A percentile compares a stretch with the other conserved stretches of the same genome.
Evolutionary conservation across 306 rosid species (phyloP).

Genomic region (Pachyrhizus erosus): DNA sequence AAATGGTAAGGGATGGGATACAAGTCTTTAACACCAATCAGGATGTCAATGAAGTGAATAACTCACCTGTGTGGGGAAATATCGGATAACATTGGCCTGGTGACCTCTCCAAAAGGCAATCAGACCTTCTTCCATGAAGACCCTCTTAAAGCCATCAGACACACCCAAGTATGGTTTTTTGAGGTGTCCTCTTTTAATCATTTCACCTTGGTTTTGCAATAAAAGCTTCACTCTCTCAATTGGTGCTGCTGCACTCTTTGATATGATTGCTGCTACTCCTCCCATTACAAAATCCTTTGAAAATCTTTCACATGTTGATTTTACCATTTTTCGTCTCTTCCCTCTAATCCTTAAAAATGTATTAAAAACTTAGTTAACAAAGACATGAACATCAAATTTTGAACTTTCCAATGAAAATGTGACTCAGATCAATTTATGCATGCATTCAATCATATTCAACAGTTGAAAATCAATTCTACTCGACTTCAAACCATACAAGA

Average conservation of each 20-base stretch:
- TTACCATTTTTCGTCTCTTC: slow-evolving; percentile 48
- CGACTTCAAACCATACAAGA: not conserved
- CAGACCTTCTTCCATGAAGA: slow-evolving; percentile 81
- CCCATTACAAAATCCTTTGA: slow-evolving; percentile 83
- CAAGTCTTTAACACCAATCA: slow-evolving; percentile 18
- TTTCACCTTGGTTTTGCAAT: slow-evolving; percentile 93
- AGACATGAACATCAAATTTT: not conserved
- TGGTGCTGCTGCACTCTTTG: slow-evolving; percentile 88
- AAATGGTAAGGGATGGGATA: not conserved
- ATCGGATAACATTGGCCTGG: slow-evolving; percentile 85
- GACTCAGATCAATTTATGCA: not conserved
- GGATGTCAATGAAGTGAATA: not conserved
- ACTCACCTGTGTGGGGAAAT: slow-evolving; percentile 93
- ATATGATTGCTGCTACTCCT: slow-evolving; percentile 76
- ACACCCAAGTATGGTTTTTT: slow-evolving; percentile 74
- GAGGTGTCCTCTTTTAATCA: slow-evolving; percentile 91
- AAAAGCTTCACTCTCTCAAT: slow-evolving; percentile 94
- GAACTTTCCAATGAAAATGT: not conserved
- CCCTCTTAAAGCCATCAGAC: slow-evolving; percentile 70
- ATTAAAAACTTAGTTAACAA: not conserved
- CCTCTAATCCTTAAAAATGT: slow-evolving; percentile 32
- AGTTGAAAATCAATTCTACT: not conserved
- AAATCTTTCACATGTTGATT: slow-evolving; percentile 66
- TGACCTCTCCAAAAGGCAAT: slow-evolving; percentile 94
- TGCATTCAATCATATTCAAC: not conserved